These are phyloP conservation scores for Rachicladosporium sp. DNA, from an alignment of 2,329 filamentous ascomycete genomes.

Conservation along the genomic window DNA sequence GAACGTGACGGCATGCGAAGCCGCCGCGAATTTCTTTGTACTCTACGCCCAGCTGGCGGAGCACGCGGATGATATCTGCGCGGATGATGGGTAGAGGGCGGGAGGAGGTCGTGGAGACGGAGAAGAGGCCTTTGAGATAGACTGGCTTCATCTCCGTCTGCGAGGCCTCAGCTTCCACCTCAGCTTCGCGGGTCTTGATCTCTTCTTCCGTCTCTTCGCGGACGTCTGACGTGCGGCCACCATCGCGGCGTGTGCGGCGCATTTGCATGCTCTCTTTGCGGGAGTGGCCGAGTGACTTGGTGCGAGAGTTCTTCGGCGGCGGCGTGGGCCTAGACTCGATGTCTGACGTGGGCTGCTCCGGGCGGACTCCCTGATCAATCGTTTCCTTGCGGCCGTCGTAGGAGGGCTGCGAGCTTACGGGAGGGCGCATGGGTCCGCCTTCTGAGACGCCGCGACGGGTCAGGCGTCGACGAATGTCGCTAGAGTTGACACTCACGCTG, in stretches of 20 bases:
- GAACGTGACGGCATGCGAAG: slow-evolving; percentile 76
- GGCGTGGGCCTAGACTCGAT: slow-evolving; percentile 25
- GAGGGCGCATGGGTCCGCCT: slow-evolving; percentile 30
- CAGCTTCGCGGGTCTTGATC: slow-evolving; percentile 45
- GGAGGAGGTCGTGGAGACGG: slow-evolving; percentile 88
- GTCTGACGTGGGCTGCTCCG: slow-evolving; percentile 37
- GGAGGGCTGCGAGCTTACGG: slow-evolving; percentile 15
- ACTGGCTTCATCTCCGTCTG: slow-evolving; percentile 85
- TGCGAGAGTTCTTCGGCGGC: slow-evolving; percentile 43
- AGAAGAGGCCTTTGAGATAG: slow-evolving; percentile 91
- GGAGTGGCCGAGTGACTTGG: slow-evolving; percentile 81
- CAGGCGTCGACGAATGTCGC: slow-evolving; percentile 60
- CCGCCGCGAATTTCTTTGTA: slow-evolving; percentile 87
- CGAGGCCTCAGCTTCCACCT: slow-evolving; percentile 38
- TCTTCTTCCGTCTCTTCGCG: slow-evolving; percentile 69
- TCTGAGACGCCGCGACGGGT: slow-evolving; percentile 44
- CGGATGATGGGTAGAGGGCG: slow-evolving; percentile 80
- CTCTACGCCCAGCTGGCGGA: slow-evolving; percentile 79
- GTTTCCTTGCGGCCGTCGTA: slow-evolving; percentile 21
- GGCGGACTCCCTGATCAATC: slow-evolving; percentile 22
- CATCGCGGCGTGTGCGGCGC: slow-evolving; percentile 49
- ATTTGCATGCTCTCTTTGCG: slow-evolving; percentile 87
- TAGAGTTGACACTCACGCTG: slow-evolving; percentile 85
- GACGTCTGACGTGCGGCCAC: slow-evolving; percentile 57
- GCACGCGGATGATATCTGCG: slow-evolving; percentile 76